A percentile compares a stretch with the other conserved stretches of the same genome.
Evolutionary conservation across 1,139 yeast species (phyloP).

Genomic region (Pichia sp.): DNA sequence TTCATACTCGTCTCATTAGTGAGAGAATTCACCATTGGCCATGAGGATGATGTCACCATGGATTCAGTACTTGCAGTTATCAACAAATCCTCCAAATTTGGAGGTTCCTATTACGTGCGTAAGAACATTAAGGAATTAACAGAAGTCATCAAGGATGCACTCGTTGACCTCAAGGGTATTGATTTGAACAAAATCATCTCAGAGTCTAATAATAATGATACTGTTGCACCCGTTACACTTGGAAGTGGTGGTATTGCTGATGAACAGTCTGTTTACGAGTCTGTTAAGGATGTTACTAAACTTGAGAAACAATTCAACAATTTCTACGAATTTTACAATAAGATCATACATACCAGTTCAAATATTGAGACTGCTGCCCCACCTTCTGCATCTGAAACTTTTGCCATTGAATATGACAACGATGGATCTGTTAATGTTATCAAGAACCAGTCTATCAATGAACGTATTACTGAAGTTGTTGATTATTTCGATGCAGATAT

Average conservation of each 20-base stretch:
- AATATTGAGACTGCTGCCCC: slow-evolving; percentile 2
- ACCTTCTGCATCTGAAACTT: slow-evolving; percentile 1
- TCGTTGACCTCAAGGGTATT: slow-evolving; percentile 27
- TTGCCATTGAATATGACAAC: slow-evolving; percentile 12
- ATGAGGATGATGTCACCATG: slow-evolving; percentile 41
- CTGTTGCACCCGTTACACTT: slow-evolving; percentile 1
- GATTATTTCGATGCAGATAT: slow-evolving; percentile 10
- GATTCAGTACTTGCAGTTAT: slow-evolving; percentile 46
- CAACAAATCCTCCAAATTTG: slow-evolving; percentile 44
- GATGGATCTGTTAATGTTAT: slow-evolving; percentile 4
- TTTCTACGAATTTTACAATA: slow-evolving; percentile 10
- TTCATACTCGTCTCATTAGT: slow-evolving; percentile 64
- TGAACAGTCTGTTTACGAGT: slow-evolving; percentile 17
- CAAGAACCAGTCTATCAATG: slow-evolving; percentile 2
- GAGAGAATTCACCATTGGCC: slow-evolving; percentile 22
- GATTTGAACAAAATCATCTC: slow-evolving; percentile 10
- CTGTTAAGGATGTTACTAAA: slow-evolving; percentile 16
- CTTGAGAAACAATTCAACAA: slow-evolving; percentile 15
- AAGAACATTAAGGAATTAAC: slow-evolving; percentile 46
- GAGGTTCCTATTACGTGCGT: slow-evolving; percentile 41
- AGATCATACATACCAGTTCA: neutral
- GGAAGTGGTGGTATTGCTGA: slow-evolving; percentile 5
- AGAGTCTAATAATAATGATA: neutral
- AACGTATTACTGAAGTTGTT: slow-evolving; percentile 13
- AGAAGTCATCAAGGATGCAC: slow-evolving; percentile 38